phyloP scores from a whole-genome alignment of 768 basidiomycete species.

The Ramaria sp. region DNA sequence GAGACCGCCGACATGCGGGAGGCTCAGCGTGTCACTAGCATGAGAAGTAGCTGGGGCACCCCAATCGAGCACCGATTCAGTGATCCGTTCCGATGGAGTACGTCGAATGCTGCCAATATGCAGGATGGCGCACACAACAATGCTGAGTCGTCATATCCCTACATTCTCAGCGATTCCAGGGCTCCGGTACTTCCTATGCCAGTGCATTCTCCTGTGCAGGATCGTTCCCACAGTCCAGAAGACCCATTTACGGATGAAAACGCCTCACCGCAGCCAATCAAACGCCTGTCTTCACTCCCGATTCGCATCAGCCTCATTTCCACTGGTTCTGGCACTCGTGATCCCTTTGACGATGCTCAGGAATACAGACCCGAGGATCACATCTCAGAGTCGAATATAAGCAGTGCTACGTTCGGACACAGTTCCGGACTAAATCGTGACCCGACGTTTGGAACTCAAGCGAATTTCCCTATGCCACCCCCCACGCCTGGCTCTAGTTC shows the following conservation, averaged over 20 bases:
- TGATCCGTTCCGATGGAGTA: background rate
- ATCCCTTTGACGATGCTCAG: conserved; percentile 2
- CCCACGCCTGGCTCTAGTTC: background rate
- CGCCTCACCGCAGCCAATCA: background rate
- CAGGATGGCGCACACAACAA: background rate
- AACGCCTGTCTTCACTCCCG: background rate
- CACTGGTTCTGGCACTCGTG: background rate
- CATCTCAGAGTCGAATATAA: background rate
- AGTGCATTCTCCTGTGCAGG: background rate
- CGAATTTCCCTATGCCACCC: conserved; percentile 6
- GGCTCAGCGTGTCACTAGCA: background rate
- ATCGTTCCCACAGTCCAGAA: background rate
- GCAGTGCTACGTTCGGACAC: no score
- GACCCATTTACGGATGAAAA: background rate
- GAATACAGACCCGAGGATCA: background rate
- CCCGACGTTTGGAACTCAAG: background rate
- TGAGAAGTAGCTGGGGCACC: conserved; percentile 8
- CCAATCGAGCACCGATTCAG: background rate
- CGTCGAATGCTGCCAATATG: background rate
- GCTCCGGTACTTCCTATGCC: conserved; percentile 3
- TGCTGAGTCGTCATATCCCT: background rate
- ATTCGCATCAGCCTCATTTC: conserved; percentile 7
- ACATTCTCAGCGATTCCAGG: background rate
- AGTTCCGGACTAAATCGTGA: background rate
- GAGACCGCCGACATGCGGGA: background rate